Conservation (phyloP, 2,329 filamentous ascomycete species). For the Xylaria sp. region DNA sequence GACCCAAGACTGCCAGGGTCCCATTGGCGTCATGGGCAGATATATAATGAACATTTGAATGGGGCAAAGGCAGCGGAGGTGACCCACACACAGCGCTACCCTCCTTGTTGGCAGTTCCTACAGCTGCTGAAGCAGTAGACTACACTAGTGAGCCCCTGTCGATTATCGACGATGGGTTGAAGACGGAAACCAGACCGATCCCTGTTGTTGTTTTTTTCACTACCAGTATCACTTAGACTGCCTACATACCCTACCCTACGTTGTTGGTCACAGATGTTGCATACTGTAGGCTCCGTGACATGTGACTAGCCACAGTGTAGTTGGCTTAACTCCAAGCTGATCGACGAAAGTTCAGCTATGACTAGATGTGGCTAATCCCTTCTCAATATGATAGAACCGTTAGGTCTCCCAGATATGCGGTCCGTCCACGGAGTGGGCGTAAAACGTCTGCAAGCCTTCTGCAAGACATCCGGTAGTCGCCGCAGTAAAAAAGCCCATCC, state of each 20-base stretch:
- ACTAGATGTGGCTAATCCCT: conserved; percentile 14
- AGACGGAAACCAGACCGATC: conserved; percentile 22
- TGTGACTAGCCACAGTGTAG: conserved; percentile 10
- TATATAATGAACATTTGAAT: conserved; percentile 39
- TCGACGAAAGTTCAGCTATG: conserved; percentile 24
- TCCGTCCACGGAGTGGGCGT: not conserved
- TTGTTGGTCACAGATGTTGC: conserved; percentile 4
- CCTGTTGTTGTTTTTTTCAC: conserved; percentile 26
- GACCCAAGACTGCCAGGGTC: conserved; percentile 23
- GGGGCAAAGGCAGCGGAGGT: conserved; percentile 32
- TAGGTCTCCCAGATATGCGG: conserved; percentile 17
- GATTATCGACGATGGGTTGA: conserved; percentile 32
- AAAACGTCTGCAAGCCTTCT: conserved; percentile 24
- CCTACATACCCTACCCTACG: conserved; percentile 7
- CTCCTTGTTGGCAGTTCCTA: conserved; percentile 28
- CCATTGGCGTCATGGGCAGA: conserved; percentile 39
- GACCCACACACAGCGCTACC: conserved; percentile 35
- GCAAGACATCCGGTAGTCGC: conserved; percentile 23
- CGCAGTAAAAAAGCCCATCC: conserved; percentile 5
- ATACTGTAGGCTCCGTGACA: conserved; percentile 8
- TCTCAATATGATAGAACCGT: not conserved
- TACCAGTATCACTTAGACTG: conserved; percentile 3
- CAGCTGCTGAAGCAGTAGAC: conserved; percentile 24
- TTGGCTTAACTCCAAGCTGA: not conserved
- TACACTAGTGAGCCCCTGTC: conserved; percentile 33